These are phyloP conservation scores for Malassezia restricta DNA, from an alignment of 1,284 basidiomycete species.

Conservation along the genomic window DNA sequence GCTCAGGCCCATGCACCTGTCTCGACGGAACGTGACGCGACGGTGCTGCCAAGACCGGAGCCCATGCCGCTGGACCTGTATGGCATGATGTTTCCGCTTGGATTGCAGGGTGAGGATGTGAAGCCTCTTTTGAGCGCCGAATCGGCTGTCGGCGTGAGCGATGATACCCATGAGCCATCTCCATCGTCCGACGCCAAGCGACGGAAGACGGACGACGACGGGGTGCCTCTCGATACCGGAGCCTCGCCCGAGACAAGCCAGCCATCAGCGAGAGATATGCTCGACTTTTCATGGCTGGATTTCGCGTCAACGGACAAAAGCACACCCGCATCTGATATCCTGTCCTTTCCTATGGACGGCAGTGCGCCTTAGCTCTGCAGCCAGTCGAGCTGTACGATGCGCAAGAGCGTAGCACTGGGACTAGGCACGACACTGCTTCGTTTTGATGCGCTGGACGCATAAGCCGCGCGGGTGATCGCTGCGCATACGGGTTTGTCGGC, in stretches of 20 bases:
- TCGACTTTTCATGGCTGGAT: conserved; percentile 15
- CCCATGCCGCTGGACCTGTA: conserved; percentile 5
- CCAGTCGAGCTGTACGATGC: conserved; percentile 9
- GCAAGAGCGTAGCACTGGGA: conserved; percentile 2
- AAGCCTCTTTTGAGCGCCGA: too few species aligned
- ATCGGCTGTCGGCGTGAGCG: too few species aligned
- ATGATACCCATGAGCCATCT: not conserved
- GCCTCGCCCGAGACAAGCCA: not conserved
- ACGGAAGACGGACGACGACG: not conserved
- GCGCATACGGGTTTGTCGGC: conserved; percentile 7
- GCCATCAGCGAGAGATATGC: not conserved
- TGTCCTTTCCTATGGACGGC: not conserved
- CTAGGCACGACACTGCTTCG: conserved; percentile 1
- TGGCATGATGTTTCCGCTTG: conserved; percentile 4
- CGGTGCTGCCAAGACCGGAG: not conserved
- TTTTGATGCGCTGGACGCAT: not conserved
- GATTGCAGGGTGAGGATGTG: too few species aligned
- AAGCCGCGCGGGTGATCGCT: not conserved
- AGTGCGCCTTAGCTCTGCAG: not conserved
- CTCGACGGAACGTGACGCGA: not conserved
- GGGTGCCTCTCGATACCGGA: too few species aligned
- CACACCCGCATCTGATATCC: not conserved
- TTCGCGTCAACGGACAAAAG: not conserved
- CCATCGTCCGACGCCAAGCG: not conserved
- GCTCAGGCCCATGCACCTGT: not conserved